Evolutionary conservation across 805 yeast genomes (phyloP).

Genomic region (Candida caryicola): DNA sequence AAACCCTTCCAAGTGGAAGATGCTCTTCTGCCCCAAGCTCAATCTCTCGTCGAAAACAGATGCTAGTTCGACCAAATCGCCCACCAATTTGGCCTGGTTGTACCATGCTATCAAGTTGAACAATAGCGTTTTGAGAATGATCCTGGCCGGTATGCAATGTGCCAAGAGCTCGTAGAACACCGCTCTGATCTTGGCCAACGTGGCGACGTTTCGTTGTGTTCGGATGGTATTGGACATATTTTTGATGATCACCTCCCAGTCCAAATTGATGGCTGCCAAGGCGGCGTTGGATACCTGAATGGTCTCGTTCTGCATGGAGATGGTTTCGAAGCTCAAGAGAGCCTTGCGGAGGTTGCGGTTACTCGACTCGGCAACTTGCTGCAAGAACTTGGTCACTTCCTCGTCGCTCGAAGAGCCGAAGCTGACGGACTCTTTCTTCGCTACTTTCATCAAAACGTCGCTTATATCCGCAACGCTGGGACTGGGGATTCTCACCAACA

Average conservation of each 20-base stretch:
- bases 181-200: constrained; percentile 58
- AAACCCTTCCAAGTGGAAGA: constrained; percentile 93
- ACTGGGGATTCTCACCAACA: constrained; percentile 82
- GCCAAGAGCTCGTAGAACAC: constrained; percentile 79
- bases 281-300: constrained; percentile 39
- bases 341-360: constrained; percentile 78
- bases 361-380: constrained; percentile 51
- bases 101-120: constrained; percentile 41
- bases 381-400: constrained; percentile 36
- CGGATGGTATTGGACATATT: constrained; percentile 60
- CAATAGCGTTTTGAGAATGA: constrained; percentile 61
- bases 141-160: constrained; percentile 88
- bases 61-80: constrained; percentile 55
- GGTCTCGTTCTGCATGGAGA: constrained; percentile 64
- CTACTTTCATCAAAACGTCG: constrained; percentile 52
- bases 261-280: constrained; percentile 60
- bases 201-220: constrained; percentile 62
- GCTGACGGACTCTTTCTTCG: constrained; percentile 51
- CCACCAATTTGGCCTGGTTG: constrained; percentile 28
- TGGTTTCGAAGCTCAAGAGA: constrained; percentile 76
- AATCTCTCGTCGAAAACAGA: constrained; percentile 81
- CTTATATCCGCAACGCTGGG: constrained; percentile 65
- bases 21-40: constrained; percentile 81
- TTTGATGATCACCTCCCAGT: constrained; percentile 83
- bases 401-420: constrained; percentile 40